Percentiles rank a stretch among this genome's conserved stretches.
phyloP scores from a whole-genome alignment of 257 asterid genomes.

The Salvia splendens region DNA sequence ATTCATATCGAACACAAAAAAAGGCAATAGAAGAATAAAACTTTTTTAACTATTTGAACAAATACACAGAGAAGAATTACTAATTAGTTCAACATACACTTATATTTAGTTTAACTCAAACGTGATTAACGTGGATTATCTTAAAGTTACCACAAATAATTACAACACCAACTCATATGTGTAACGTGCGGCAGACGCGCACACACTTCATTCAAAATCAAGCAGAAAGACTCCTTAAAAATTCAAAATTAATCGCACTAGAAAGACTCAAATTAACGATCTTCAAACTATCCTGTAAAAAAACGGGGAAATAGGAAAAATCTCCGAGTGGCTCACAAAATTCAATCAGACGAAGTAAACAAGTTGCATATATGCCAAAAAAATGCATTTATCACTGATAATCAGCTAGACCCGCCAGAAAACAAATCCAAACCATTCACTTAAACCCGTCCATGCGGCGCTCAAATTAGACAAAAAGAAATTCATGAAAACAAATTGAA shows the following conservation, averaged over 20 bases:
- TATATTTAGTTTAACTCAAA: not conserved
- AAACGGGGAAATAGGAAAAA: conserved; percentile 5
- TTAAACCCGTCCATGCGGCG: conserved; percentile 28
- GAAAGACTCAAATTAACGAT: conserved; percentile 32
- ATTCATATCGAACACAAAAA: conserved; percentile 8
- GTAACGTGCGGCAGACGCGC: conserved; percentile 10
- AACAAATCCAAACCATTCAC: conserved; percentile 24
- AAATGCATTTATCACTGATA: conserved; percentile 28
- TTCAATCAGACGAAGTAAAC: conserved; percentile 29
- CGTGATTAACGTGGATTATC: conserved; percentile 1
- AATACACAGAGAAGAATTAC: conserved; percentile 4
- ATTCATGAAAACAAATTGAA: conserved; percentile 25
- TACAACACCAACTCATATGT: conserved; percentile 3
- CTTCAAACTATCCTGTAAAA: conserved; percentile 12
- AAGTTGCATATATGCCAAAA: conserved; percentile 19
- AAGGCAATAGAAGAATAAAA: conserved; percentile 1
- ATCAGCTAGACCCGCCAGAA: conserved; percentile 28
- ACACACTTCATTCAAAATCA: conserved; percentile 27
- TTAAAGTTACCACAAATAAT: conserved; percentile 26
- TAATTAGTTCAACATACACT: not conserved
- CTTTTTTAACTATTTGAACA: conserved; percentile 8
- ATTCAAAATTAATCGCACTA: conserved; percentile 31
- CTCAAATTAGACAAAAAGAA: conserved; percentile 24
- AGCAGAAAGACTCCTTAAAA: conserved; percentile 30
- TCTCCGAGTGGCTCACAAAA: conserved; percentile 24